Conservation (phyloP, 768 basidiomycete genomes). For the Macrolepiota fuliginosa region DNA sequence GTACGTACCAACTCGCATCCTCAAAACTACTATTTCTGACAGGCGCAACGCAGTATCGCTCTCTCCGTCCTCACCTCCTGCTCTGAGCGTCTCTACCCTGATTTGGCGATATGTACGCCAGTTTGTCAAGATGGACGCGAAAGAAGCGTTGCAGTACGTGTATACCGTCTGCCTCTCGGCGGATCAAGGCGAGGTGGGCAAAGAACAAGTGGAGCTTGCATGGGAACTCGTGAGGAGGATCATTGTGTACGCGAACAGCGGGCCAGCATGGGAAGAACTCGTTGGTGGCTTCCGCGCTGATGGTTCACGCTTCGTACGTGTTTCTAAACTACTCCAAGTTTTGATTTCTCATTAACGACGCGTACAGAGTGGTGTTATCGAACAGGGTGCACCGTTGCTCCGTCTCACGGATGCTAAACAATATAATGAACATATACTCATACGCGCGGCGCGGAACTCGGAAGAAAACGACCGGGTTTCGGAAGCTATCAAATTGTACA, state of each 20-base stretch:
- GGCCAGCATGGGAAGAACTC: constrained; percentile 87
- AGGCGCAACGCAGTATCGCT: constrained; percentile 51
- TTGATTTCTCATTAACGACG: background rate
- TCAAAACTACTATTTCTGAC: background rate
- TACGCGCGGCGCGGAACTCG: constrained; percentile 77
- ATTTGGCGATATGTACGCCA: constrained; percentile 92
- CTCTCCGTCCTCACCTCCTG: constrained; percentile 64
- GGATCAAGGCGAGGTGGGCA: constrained; percentile 72
- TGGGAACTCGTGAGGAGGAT: constrained; percentile 81
- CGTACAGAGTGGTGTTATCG: constrained; percentile 85
- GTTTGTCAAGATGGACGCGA: constrained; percentile 90
- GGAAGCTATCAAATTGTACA: constrained; percentile 94
- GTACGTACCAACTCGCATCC: constrained; percentile 42
- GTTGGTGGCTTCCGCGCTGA: constrained; percentile 92
- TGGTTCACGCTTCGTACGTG: constrained; percentile 82
- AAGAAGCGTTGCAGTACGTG: constrained; percentile 93
- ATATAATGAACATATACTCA: constrained; percentile 81
- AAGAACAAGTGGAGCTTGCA: constrained; percentile 78
- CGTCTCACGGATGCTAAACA: constrained; percentile 62
- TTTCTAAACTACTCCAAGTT: background rate
- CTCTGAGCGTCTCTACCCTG: constrained; percentile 78
- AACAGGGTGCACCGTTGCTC: constrained; percentile 76
- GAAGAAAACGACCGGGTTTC: constrained; percentile 81
- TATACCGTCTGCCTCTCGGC: constrained; percentile 79
- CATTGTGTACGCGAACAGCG: constrained; percentile 74